Conservation (phyloP, 805 yeast genomes). For the Pichia membranifaciens region DNA sequence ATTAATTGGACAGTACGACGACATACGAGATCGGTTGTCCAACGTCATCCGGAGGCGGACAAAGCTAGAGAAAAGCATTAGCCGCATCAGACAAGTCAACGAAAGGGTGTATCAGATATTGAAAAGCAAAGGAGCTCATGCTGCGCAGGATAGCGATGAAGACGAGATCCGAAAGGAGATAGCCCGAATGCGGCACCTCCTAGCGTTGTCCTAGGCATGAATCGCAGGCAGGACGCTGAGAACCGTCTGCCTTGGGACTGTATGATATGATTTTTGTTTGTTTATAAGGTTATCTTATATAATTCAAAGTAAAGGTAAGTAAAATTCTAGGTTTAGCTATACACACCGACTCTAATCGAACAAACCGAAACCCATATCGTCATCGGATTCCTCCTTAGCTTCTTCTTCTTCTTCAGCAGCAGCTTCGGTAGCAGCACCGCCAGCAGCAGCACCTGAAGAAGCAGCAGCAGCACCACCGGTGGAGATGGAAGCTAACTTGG, state of each 20-base stretch:
- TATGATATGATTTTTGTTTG: no score
- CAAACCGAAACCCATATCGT: constrained; percentile 58
- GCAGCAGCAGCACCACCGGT: constrained; percentile 95
- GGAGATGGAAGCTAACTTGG: constrained; percentile 96
- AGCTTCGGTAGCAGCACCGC: constrained; percentile 67
- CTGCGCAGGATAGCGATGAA: no score
- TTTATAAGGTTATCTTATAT: no score
- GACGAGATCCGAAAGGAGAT: constrained; percentile 17
- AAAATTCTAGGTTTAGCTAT: no score
- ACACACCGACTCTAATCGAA: constrained; percentile 28
- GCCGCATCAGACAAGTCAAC: constrained; percentile 4
- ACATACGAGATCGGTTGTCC: constrained; percentile 14
- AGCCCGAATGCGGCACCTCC: constrained; percentile 15
- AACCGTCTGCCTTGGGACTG: no score
- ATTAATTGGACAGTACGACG: constrained; percentile 24
- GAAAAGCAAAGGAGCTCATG: constrained; percentile 1
- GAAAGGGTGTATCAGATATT: not conserved
- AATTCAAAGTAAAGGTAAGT: constrained; percentile 2
- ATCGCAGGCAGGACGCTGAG: no score
- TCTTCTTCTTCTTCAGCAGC: constrained; percentile 61
- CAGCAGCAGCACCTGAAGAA: constrained; percentile 67
- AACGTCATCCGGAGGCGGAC: constrained; percentile 14
- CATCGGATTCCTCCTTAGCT: constrained; percentile 58
- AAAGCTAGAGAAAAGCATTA: constrained; percentile 13
- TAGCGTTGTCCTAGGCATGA: constrained; percentile 1